Base-by-base conservation (phyloP, 2,329 filamentous ascomycete species). In the Monilinia vaccinii-corymbosi region DNA sequence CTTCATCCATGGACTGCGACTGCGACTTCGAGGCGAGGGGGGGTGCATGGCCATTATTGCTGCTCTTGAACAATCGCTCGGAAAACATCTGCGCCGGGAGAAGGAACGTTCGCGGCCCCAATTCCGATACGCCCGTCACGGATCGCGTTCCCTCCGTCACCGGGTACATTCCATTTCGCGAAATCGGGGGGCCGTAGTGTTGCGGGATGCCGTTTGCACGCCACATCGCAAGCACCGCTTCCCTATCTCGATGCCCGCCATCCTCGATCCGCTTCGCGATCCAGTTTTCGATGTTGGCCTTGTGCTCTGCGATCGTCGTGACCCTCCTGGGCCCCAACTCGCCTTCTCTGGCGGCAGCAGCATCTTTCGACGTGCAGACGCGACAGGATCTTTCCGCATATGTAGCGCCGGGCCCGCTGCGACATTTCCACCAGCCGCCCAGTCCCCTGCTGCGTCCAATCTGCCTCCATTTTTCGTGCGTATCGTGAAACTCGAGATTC, bases 401-500 rank as follows among this genome's bases (percentile, higher is more conserved):
- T 11, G 63, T 61, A 7, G 65, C 66, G n/a, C 61, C 32, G 3
- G 32, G 32, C 16, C 59, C 64, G 14, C 9, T 60, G 34, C 67
- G 53, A 34, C 70, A 71, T 44, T 64, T 68, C 68, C 68, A 70
- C 68, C 68, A 71, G 23, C 69, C 68, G 4, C 64, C 65, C 8
- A 36, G 49, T 25, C 56, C 47, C n/a, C 16, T 23, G 18, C 13
- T 1, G 9, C 64, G 60, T 25, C 67, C 64, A 13, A 62, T 31
- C 6, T 58, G 52, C 52, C 58, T 60, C 70, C 69, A 71, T 28
- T 64, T 59, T 5, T 48, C 44, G 8, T 62, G 58, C 16, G 62
- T 51, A 1, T 67, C 61, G 53, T 71, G 70, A 34, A 56, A 69
- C n/a, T 69, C 59, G 11, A 61, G 51, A 21, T 68, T 61, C 67